Evolutionary conservation across 805 yeast genomes (phyloP).

Genomic region (Yarrowia phangngaensis): DNA sequence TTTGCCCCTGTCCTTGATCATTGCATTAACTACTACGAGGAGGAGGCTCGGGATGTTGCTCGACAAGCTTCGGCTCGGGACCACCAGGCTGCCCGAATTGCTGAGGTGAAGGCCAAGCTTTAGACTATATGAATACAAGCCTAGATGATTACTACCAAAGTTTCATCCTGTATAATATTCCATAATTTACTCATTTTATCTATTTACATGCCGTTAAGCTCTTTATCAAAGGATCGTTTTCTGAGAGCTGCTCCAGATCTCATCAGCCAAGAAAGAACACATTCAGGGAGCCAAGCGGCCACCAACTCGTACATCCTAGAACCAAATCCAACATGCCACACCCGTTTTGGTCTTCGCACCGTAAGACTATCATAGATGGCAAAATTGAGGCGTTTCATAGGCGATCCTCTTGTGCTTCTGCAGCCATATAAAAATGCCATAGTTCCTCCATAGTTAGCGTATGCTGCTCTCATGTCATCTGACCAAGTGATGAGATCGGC

Average conservation of each 20-base stretch:
- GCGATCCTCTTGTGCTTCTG: conserved; percentile 37
- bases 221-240: conserved; percentile 25
- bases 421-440: conserved; percentile 37
- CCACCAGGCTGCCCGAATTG: conserved; percentile 22
- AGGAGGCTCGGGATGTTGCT: conserved; percentile 22
- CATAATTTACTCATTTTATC: not conserved
- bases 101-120: conserved; percentile 24
- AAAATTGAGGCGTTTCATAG: conserved; percentile 35
- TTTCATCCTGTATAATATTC: not conserved
- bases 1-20: conserved; percentile 22
- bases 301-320: conserved; percentile 37
- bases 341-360: conserved; percentile 34
- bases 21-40: conserved; percentile 22
- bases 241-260: conserved; percentile 31
- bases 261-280: conserved; percentile 41
- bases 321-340: conserved; percentile 39
- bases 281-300: conserved; percentile 36
- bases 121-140: not conserved
- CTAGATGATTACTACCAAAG: not conserved
- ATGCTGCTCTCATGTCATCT: conserved; percentile 39
- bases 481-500: conserved; percentile 46
- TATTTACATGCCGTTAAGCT: conserved; percentile 23
- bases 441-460: conserved; percentile 32
- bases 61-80: conserved; percentile 17
- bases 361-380: conserved; percentile 38